Percentiles rank a stretch among this genome's conserved stretches.
Evolutionary conservation across 441 rosid species (phyloP).

Genomic region (Oxalis stricta): DNA sequence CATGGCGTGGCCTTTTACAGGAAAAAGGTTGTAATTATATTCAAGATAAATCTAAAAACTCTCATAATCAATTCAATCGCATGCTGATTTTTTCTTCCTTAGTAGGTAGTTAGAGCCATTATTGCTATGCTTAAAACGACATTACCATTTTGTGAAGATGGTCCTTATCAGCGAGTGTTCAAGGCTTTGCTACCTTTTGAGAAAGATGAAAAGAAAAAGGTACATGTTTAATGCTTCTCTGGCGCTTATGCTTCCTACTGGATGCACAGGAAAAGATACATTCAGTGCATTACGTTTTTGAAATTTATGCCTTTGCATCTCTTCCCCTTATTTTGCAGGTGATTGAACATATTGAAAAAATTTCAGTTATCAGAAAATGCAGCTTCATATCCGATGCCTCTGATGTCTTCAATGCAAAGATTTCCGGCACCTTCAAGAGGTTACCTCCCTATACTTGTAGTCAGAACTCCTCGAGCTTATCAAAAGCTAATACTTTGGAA

Average conservation of each 20-base stretch:
- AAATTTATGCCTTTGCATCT: slow-evolving; percentile 5
- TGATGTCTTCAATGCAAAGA: slow-evolving; percentile 79
- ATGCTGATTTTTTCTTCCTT: slow-evolving; percentile 6
- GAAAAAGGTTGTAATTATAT: slow-evolving; percentile 50
- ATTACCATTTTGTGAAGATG: slow-evolving; percentile 62
- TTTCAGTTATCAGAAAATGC: slow-evolving; percentile 52
- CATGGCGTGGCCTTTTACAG: slow-evolving; percentile 94
- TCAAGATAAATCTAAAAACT: no score
- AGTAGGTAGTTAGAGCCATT: slow-evolving; percentile 64
- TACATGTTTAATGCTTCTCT: slow-evolving; percentile 10
- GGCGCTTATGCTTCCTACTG: slow-evolving; percentile 1
- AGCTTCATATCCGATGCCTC: slow-evolving; percentile 67
- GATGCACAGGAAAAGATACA: not conserved
- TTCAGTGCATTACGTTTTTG: not conserved
- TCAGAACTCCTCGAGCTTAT: not conserved
- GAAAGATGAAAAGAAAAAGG: slow-evolving; percentile 84
- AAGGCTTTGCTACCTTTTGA: slow-evolving; percentile 79
- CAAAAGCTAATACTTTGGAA: not conserved
- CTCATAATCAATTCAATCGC: not conserved
- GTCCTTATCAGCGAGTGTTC: slow-evolving; percentile 71
- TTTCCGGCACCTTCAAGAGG: slow-evolving; percentile 97
- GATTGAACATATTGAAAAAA: slow-evolving; percentile 68
- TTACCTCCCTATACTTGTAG: slow-evolving; percentile 15
- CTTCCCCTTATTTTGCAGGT: slow-evolving; percentile 35
- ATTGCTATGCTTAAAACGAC: slow-evolving; percentile 78